Evolutionary conservation across 2,329 filamentous ascomycete species (phyloP), one percentile per base, ranked within the genome.

Genomic region (Lachnum nothofagi): DNA sequence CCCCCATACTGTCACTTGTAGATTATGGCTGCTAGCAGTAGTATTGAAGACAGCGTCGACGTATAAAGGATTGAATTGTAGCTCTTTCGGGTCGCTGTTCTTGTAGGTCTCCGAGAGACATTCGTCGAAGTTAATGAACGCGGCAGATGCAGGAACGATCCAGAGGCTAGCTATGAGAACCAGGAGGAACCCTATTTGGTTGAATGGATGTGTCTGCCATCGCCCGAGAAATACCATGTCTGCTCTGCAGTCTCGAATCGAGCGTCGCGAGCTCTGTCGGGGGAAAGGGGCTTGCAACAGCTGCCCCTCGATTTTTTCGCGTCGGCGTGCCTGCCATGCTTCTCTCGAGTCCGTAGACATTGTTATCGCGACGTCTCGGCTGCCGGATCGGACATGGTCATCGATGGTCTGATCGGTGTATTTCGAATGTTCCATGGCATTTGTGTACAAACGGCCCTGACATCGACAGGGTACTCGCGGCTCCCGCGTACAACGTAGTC

Each of bases 1-100:
- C 44, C 91, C 91, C 72, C 89, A 97, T 40, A 95, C 78, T 1
- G 83, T 93, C 47, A 96, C 72, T 54, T 79, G 82, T 42, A 98
- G 74, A 34, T 76, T 79, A 63, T 91, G 81, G 43, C 71, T 75
- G 4, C 78, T 66, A 54, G 78, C 70, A 12, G 71, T 67, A 23
- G 78, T 75, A 60, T 88, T 78, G 72, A 95, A 95, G 17, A 72
- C 70, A 48, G 88, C 91, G 60, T 87, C 82, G 49, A 93, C 79
- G 58, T 79, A 82, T 29, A 84, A 67, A 2, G 93, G 91, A 10
- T 82, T 74, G 72, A 91, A 95, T 71, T 96, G 90, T 25, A 97
- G 76, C 53, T 77, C 77, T 29, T 72, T 67, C 12, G 85, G 79
- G 7, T 74, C 62, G 48, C 71, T 69, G 39, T 77, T 76, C 51